Percentiles rank a stretch among this genome's conserved stretches.
Evolutionary conservation across 441 rosid genomes (phyloP).

Genomic region (Corymbia calophylla): DNA sequence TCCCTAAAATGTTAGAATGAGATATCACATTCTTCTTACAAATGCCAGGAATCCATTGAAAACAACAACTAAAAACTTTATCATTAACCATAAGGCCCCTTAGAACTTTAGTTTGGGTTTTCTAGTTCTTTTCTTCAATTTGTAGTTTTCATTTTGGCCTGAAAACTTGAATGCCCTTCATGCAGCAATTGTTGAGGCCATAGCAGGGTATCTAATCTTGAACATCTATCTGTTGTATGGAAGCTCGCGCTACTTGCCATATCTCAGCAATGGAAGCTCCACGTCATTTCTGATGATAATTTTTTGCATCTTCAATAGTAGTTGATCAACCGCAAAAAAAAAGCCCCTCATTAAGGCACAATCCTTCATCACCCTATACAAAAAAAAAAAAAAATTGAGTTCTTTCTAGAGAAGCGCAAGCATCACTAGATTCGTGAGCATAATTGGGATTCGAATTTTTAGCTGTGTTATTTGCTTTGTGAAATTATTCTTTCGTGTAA

Average conservation of each 20-base stretch:
- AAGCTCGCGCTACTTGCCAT: slow-evolving; percentile 81
- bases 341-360: neutral
- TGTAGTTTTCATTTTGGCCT: no score
- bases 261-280: slow-evolving; percentile 77
- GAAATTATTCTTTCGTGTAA: neutral
- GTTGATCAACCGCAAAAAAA: neutral
- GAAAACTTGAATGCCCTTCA: fast-evolving
- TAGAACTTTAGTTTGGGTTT: no score
- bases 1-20: no score
- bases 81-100: no score
- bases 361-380: neutral
- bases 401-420: neutral
- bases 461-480: slow-evolving; percentile 66
- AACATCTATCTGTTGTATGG: slow-evolving; percentile 65
- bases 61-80: fast-evolving
- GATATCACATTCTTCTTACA: no score
- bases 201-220: no score
- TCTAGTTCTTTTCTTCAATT: no score
- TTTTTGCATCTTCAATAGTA: no score
- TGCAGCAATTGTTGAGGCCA: no score
- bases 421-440: slow-evolving; percentile 37
- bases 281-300: neutral
- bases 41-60: no score
- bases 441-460: slow-evolving; percentile 72
- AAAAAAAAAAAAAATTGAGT: neutral